These are phyloP conservation scores for Chalciporus sp. DNA, from an alignment of 1,284 basidiomycete genomes.

Conservation along the genomic window DNA sequence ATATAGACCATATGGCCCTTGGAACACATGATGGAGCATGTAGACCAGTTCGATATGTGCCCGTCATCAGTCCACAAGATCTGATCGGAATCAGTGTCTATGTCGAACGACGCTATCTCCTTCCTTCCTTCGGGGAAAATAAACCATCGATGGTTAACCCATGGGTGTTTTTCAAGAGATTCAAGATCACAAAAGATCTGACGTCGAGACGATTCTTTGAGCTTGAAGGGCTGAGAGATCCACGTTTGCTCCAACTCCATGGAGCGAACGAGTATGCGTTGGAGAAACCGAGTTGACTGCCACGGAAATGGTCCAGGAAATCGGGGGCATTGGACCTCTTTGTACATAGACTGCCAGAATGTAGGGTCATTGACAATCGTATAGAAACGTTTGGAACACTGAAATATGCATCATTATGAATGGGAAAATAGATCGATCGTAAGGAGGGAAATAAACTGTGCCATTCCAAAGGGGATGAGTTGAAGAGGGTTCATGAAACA, in stretches of 20 bases:
- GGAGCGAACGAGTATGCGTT: not conserved
- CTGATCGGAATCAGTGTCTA: not conserved
- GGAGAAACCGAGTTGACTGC: not conserved
- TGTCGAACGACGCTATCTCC: not conserved
- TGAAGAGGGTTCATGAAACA: too few relatives aligned
- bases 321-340: not conserved
- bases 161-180: too few relatives aligned
- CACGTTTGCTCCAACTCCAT: not conserved
- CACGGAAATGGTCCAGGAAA: not conserved
- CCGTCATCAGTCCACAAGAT: not conserved
- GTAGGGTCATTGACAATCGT: not conserved
- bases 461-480: too few relatives aligned
- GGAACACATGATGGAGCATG: not conserved
- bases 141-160: too few relatives aligned
- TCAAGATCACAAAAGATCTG: too few relatives aligned
- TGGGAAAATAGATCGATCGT: too few relatives aligned
- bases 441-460: too few relatives aligned
- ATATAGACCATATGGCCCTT: not conserved
- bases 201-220: not conserved
- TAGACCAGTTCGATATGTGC: not conserved
- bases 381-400: not conserved
- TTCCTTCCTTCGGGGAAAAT: too few relatives aligned
- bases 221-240: not conserved
- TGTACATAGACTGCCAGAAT: not conserved
- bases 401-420: too few relatives aligned